Base-by-base conservation (phyloP, 164 flowering plant species). In the Akebia trifoliata region DNA sequence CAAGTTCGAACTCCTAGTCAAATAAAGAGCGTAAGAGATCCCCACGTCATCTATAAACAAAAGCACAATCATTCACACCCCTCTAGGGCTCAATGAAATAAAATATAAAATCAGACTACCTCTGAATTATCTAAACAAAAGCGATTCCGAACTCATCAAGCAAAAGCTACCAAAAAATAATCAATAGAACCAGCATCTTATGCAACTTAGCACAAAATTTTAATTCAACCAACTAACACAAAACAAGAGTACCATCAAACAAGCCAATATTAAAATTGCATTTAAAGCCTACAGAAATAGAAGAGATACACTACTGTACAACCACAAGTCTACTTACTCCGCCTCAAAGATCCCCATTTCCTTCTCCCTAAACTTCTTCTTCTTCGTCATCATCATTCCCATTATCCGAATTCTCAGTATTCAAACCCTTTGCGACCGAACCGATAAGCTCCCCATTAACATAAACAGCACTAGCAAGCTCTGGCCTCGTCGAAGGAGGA, bases 381-480 rank as follows among this genome's bases (percentile, higher is more conserved):
- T n/a, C 65, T 2, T 46, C 60, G 4, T 56, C 50, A 15, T 9
- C 34, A 4, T 45, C 73, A 10, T 65, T 50, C 6, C 61, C 66
- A 7, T 45, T 50, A 7, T 52, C 63, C n/a, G n/a, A n/a, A n/a
- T n/a, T n/a, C n/a, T n/a, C n/a, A 8, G 15, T 15, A 12, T 46
- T 54, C 9, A 25, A 73, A 2, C 66, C 75, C 64, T 88, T 92
- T 0, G 98, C 96, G 59, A 92, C 90, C 15, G 84, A 83, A 50
- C 88, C 89, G 30, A 88, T 71, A 36, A 88, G 80, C 66, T 81
- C 83, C 15, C 96, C 96, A 50, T 75, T 84, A 2, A 49, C 74
- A 47, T 72, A 85, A 3, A 51, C 86, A 32, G 86, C 95, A 14
- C 69, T 81, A 0, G 89, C 90, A 35, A 76, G 72, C 74, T 92